Evolutionary conservation across 768 basidiomycete species (phyloP).

Genomic region (Lactifluus rugatus): DNA sequence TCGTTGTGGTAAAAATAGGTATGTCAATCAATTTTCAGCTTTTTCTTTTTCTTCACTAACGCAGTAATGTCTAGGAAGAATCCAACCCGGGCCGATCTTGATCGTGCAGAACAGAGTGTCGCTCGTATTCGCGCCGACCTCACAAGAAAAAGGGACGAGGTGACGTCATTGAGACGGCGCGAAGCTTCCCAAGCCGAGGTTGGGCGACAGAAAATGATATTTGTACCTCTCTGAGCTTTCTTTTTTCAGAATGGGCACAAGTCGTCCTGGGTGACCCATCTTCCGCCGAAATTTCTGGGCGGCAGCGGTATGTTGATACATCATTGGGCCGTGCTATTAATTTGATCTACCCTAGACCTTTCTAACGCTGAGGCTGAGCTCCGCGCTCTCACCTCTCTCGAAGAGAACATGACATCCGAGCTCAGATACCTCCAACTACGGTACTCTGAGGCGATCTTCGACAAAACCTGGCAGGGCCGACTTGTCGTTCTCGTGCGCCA

Average conservation of each 20-base stretch:
- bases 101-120: conserved; percentile 47
- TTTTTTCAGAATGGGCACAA: conserved; percentile 15
- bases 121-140: conserved; percentile 54
- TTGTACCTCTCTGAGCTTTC: neutral
- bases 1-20: conserved; percentile 26
- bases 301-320: conserved; percentile 26
- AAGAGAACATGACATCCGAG: conserved; percentile 14
- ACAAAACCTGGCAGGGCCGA: conserved; percentile 13
- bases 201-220: neutral
- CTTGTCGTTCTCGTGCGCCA: conserved; percentile 15
- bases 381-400: conserved; percentile 12
- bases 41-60: neutral
- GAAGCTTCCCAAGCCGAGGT: conserved; percentile 25
- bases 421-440: conserved; percentile 11
- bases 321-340: neutral
- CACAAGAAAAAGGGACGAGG: conserved; percentile 29
- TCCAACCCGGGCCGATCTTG: conserved; percentile 44
- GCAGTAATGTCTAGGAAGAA: conserved; percentile 23
- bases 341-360: conserved; percentile 19
- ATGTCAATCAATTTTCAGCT: neutral
- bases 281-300: conserved; percentile 43
- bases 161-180: conserved; percentile 22
- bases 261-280: conserved; percentile 38
- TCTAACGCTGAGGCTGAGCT: conserved; percentile 13
- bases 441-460: conserved; percentile 5